Base-by-base conservation (phyloP, 2,329 filamentous ascomycete species). In the Botrytis porri region DNA sequence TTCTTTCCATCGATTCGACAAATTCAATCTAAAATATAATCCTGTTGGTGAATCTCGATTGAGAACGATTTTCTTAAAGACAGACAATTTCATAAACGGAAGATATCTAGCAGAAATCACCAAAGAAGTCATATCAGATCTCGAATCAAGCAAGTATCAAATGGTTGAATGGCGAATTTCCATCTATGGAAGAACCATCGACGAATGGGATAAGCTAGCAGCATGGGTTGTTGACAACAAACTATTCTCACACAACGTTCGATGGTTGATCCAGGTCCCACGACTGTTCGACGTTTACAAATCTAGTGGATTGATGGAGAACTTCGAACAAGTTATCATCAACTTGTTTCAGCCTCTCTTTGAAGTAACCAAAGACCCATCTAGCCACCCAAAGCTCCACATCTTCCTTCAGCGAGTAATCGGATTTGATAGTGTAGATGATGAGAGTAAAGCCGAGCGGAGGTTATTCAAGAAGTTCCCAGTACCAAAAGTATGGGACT, bases 81-180 rank as follows among this genome's bases (percentile, higher is more conserved):
- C 96, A 16, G 96, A 99, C 83, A 99, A 99, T 81, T 95, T 94
- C 82, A 97, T 99, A 80, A 90, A 97, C 77, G 96, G 96, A 51
- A 92, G 95, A 67, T 99, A 99, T 81, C 85, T 99, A 61, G 96
- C 96, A 0, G 96, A 99, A 82, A 98, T 99, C 75, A 98, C 95
- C 4, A 97, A 97, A 80, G 96, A 99, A 83, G 96, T 99, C 75
- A 98, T 99, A 71, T 90, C 94, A 4, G 96, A 99, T 86, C 85
- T 99, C 45, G 96, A 99, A 82, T 97, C 95, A 66, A 98, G 95
- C 88, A 99, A 99, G 82, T 99, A 99, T 80, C 96, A 99, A 82
- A 98, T 99, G 93, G 96, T 96, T 1, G 96, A 99, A 84, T 99
- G 97, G 95, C 94, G 96, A 61, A 97, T 99, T 77, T 98, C 95